A percentile compares a stretch with the other conserved stretches of the same genome.
phyloP scores from a whole-genome alignment of 345 rosid genomes.

The Linum usitatissimum region DNA sequence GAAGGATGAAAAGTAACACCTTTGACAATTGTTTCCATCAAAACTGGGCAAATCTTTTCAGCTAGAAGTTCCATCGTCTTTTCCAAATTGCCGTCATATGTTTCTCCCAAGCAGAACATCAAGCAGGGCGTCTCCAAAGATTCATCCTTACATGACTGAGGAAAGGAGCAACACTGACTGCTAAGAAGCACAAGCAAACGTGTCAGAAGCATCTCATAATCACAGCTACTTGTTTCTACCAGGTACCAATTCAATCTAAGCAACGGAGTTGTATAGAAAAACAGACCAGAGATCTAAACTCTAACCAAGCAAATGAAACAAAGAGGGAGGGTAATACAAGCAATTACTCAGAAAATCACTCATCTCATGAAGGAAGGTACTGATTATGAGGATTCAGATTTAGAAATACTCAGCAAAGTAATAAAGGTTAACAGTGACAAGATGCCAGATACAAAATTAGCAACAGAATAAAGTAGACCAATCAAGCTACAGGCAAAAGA shows the following conservation, averaged over 20 bases:
- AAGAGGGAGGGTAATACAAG: background rate
- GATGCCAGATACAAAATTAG: too few relatives aligned
- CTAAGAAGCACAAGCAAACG: constrained; percentile 19
- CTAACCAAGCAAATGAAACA: background rate
- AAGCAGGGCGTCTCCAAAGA: constrained; percentile 49
- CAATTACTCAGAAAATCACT: background rate
- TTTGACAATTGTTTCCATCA: constrained; percentile 71
- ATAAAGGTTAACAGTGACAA: too few relatives aligned
- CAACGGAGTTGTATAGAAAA: background rate
- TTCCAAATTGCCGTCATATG: constrained; percentile 34
- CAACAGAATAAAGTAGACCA: too few relatives aligned
- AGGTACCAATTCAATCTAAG: background rate
- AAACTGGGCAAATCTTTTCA: constrained; percentile 57
- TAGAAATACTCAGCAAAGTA: too few relatives aligned
- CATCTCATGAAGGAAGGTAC: background rate
- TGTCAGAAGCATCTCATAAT: constrained; percentile 5
- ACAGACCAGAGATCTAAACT: background rate
- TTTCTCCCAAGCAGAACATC: constrained; percentile 47
- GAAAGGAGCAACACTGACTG: constrained; percentile 66
- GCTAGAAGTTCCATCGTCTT: constrained; percentile 38
- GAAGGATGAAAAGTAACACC: constrained; percentile 32
- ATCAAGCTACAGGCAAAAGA: background rate
- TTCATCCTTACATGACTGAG: constrained; percentile 32
- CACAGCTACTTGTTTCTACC: background rate
- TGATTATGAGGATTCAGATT: too few relatives aligned